These are phyloP conservation scores for Penicillium sp. DNA, from an alignment of 2,329 filamentous ascomycete species.

Conservation along the genomic window DNA sequence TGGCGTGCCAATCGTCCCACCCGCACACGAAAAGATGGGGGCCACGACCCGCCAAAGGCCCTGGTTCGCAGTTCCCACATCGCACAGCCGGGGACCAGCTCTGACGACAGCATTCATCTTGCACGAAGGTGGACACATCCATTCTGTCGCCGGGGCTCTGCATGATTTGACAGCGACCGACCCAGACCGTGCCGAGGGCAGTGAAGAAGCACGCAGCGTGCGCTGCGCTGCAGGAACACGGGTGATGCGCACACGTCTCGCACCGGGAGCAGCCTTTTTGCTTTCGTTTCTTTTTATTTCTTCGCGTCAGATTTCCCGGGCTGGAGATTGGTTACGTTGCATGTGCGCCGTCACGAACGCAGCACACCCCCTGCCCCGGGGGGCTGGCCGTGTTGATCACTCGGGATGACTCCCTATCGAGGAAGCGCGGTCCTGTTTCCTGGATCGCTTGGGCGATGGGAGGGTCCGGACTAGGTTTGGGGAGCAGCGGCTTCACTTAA, in stretches of 20 bases:
- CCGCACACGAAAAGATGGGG: not conserved
- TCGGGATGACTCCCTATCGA: conserved; percentile 14
- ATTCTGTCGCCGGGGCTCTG: conserved; percentile 5
- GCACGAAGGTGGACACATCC: conserved; percentile 13
- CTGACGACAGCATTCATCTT: not conserved
- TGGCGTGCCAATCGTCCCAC: too few species aligned
- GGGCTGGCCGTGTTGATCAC: conserved; percentile 12
- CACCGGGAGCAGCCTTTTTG: not conserved
- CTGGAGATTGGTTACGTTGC: conserved; percentile 3
- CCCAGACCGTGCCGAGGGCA: conserved; percentile 1
- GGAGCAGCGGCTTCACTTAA: too few species aligned
- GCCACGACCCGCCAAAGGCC: not conserved
- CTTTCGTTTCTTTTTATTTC: not conserved
- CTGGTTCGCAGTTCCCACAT: not conserved
- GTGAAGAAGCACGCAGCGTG: conserved; percentile 11
- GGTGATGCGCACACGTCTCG: conserved; percentile 5
- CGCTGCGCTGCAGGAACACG: conserved; percentile 13
- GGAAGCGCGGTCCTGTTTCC: conserved; percentile 1
- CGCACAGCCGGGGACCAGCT: not conserved
- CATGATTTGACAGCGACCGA: conserved; percentile 13
- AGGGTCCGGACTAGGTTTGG: too few species aligned
- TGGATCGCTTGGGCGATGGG: too few species aligned
- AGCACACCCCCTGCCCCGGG: conserved; percentile 1
- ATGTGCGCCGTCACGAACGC: conserved; percentile 8
- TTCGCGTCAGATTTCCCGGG: conserved; percentile 1